Conservation (phyloP, 1,284 basidiomycete species). For the Ganoderma lingzhi region DNA sequence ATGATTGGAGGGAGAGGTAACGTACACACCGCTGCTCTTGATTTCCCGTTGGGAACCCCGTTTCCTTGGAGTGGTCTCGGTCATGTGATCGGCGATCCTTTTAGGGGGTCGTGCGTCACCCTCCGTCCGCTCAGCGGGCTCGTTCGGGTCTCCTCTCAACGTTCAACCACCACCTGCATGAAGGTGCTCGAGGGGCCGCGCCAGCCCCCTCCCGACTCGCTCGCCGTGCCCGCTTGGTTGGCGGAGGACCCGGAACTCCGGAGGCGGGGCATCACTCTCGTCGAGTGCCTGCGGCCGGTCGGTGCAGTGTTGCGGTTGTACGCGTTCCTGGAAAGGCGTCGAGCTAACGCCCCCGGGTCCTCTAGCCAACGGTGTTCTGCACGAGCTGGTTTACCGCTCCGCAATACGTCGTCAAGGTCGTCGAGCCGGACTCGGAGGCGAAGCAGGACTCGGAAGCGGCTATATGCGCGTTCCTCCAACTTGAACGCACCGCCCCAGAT, state of each 20-base stretch:
- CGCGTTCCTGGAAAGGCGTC: no score
- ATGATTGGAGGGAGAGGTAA: not conserved
- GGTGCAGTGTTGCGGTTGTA: not conserved
- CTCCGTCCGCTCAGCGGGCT: not conserved
- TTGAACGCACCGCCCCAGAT: no score
- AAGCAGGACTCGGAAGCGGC: not conserved
- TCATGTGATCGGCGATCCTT: not conserved
- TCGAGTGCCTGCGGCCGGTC: conserved; percentile 4
- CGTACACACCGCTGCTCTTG: not conserved
- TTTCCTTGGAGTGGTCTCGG: not conserved
- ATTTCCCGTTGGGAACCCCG: not conserved
- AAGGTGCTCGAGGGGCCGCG: not conserved
- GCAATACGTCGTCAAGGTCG: conserved; percentile 5
- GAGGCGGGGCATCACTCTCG: not conserved
- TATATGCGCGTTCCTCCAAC: conserved; percentile 1
- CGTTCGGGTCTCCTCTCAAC: not conserved
- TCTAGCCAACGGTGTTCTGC: conserved; percentile 3
- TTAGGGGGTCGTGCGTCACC: not conserved
- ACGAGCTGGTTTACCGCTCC: conserved; percentile 3
- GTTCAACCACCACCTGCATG: not conserved
- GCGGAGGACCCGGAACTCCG: not conserved
- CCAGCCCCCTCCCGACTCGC: not conserved
- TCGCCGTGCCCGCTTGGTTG: not conserved
- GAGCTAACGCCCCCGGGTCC: not conserved
- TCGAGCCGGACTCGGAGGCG: not conserved